Base-by-base conservation (phyloP, 2,329 filamentous ascomycete species). In the Tolypocladium capitatum region DNA sequence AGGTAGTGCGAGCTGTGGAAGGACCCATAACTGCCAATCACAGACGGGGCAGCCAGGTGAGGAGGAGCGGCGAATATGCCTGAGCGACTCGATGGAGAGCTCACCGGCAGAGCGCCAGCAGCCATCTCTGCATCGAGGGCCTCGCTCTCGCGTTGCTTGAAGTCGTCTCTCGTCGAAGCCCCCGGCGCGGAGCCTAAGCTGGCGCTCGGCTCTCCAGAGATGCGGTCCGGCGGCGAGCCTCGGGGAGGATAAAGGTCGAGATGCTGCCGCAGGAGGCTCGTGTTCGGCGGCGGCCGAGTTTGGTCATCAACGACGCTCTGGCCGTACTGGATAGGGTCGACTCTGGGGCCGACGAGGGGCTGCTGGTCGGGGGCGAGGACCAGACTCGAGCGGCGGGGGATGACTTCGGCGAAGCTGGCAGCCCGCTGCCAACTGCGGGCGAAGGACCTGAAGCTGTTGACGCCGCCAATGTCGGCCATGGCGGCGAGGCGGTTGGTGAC, bases 381-480 rank as follows among this genome's bases (percentile, higher is more conserved):
- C 61, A 94, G 88, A 32, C 86, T 83, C 14, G 82, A 81, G 16
- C 82, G 79, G 48, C 86, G 82, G 5, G 88, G 87, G 32, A 92
- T 83, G 55, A 95, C 86, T 63, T 96, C 90, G 53, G 81, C 78
- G 65, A 97, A 97, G 49, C 77, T 83, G 27, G 89, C 88, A 34
- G 91, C 91, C 62, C 91, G 82, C 66, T 91, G 87, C 85, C 89
- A 95, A 57, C 87, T 94, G 51, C 85, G 80, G 41, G 90, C 86
- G 62, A 97, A 97, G 59, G 90, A 94, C 60, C 92, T 84, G 58
- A 97, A 85, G 65, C 86, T 94, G 71, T 97, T 97, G 51, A 90
- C 84, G 45, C 91, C 91, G 53, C 91, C 92, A 43, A 86, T 83
- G 51, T 94, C 82, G 55, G 76, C 72, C 47, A 83, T 62, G 46